Evolutionary conservation across 1,139 yeast genomes (phyloP), one percentile per base, ranked within the genome.

Genomic region (Candida dubliniensis): DNA sequence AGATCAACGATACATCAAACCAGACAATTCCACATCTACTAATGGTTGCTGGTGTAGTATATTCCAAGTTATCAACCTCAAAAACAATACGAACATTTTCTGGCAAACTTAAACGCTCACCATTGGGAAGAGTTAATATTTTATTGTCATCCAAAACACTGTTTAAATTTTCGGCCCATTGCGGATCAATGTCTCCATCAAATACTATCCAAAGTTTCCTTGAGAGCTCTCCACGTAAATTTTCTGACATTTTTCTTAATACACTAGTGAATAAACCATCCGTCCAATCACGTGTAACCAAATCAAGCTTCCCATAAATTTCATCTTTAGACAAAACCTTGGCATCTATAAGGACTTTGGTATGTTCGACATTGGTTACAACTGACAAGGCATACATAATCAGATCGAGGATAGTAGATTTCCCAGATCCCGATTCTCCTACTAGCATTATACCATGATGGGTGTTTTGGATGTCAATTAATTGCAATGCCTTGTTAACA

Each of bases 131-230:
- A 0, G 98, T 90, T 41, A 91, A 66, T 1, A 87, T 56, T 52
- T 78, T 82, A 60, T 90, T 93, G 55, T 93, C 98, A 64, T 93
- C 99, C 29, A 93, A 71, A 10, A 90, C 95, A 68, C 96, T 85
- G 63, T 93, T 93, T 52, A 93, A 69, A 48, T 87, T 87, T 56
- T 93, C 99, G 1, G 90, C 90, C 96, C 97, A 93, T 42, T 80
- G 82, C 0, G 99, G 98, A 59, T 93, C 98, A 35, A 93, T 80
- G 54, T 89, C 97, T 37, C 98, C 96, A 64, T 91, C 97, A 60
- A 93, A 87, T 0, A 91, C 76, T 48, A 93, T 77, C 96, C 96
- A 90, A 14, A 82, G 76, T 1, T 76, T 65, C 47, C 77, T 81
- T 3, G 65, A 56, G 18, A 64, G 60, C 52, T 84, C 89, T 1